Evolutionary conservation across 2,329 filamentous ascomycete species (phyloP).

Genomic region (Didymella keratinophila): DNA sequence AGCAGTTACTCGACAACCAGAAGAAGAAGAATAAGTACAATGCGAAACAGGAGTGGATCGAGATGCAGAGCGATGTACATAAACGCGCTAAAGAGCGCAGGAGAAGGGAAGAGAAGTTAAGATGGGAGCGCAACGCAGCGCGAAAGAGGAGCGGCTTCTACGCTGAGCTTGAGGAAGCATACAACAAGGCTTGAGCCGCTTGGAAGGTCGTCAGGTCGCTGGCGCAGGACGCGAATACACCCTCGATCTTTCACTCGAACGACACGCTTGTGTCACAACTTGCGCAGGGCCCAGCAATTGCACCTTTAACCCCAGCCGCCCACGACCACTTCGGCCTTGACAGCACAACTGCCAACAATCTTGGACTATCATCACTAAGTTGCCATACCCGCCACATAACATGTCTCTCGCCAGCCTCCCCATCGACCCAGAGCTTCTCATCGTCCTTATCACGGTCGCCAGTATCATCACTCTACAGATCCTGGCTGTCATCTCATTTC

Average conservation of each 20-base stretch:
- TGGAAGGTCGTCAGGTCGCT: not conserved
- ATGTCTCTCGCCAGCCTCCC: not conserved
- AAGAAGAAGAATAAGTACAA: constrained; percentile 7
- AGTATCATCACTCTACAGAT: not conserved
- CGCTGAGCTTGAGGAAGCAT: constrained; percentile 16
- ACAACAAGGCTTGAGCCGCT: constrained; percentile 11
- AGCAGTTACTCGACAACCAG: constrained; percentile 11
- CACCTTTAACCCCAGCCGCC: not conserved
- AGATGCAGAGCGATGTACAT: constrained; percentile 19
- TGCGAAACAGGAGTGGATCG: constrained; percentile 18
- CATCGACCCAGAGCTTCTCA: not conserved
- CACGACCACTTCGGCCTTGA: not conserved
- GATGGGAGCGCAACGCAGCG: constrained; percentile 18
- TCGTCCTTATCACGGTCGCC: not conserved
- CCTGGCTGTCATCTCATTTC: not conserved
- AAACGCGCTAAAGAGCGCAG: constrained; percentile 18
- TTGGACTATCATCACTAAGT: not conserved
- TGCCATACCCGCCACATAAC: not conserved
- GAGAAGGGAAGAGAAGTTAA: constrained; percentile 16
- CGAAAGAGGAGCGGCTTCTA: constrained; percentile 20
- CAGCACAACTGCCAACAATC: not conserved
- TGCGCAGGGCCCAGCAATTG: not conserved
- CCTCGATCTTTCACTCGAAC: not conserved
- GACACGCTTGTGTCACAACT: not conserved
- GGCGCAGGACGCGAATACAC: not conserved